Conservation (phyloP, 1,139 yeast genomes). For the Geotrichum reessii region DNA sequence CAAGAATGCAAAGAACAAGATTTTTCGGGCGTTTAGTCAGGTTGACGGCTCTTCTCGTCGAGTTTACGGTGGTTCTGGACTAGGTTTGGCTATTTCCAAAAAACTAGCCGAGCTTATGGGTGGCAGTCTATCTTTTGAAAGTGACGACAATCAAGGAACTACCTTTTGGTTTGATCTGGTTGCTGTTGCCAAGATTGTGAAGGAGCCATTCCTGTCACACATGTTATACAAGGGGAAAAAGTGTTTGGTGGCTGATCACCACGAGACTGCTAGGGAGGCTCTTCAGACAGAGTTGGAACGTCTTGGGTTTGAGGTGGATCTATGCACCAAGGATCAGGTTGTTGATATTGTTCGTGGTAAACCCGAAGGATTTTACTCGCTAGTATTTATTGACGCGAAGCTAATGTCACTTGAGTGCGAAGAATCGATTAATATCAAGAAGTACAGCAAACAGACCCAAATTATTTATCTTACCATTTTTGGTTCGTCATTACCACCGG, state of each 20-base stretch:
- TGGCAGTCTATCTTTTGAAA: conserved; percentile 49
- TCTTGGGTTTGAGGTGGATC: conserved; percentile 38
- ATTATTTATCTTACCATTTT: conserved; percentile 29
- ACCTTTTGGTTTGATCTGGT: conserved; percentile 44
- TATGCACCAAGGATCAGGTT: conserved; percentile 21
- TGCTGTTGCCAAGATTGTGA: conserved; percentile 26
- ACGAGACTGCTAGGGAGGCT: conserved; percentile 36
- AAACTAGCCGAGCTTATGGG: conserved; percentile 56
- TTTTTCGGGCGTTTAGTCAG: conserved; percentile 56
- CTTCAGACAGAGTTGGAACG: conserved; percentile 34
- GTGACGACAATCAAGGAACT: conserved; percentile 49
- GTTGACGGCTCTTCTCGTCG: conserved; percentile 57
- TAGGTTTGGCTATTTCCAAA: conserved; percentile 56
- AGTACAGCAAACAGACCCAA: conserved; percentile 24
- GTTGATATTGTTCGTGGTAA: conserved; percentile 1
- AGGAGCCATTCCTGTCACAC: not conserved
- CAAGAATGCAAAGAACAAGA: conserved; percentile 43
- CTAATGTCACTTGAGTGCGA: conserved; percentile 22
- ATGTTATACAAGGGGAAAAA: conserved; percentile 31
- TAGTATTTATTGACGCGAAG: conserved; percentile 29
- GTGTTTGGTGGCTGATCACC: conserved; percentile 39
- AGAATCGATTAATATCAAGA: conserved; percentile 22
- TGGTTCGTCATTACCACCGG: conserved; percentile 27
- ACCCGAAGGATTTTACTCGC: conserved; percentile 20
- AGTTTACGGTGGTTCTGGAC: conserved; percentile 55